Conservation (phyloP, 805 yeast genomes). For the Saccharomycopsis capsularis region DNA sequence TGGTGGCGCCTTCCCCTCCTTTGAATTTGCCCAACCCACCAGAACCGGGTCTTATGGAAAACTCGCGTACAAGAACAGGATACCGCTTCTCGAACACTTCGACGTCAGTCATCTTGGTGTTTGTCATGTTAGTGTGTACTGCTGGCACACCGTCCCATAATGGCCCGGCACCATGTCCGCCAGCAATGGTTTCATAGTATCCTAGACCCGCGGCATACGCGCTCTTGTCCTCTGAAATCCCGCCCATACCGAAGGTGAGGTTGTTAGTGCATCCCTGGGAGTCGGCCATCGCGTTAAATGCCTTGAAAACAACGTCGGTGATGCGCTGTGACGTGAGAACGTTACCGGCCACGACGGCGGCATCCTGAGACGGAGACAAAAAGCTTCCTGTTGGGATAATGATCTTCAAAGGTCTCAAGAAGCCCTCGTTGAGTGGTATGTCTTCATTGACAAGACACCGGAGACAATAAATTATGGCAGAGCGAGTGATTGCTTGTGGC, state of each 20-base stretch:
- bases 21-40: slow-evolving; percentile 70
- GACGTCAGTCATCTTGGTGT: slow-evolving; percentile 86
- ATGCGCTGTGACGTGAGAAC: slow-evolving; percentile 93
- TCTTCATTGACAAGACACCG: slow-evolving; percentile 79
- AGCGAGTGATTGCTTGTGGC: slow-evolving; percentile 81
- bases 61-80: slow-evolving; percentile 72
- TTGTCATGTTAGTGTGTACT: slow-evolving; percentile 93
- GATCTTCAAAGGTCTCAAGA: slow-evolving; percentile 71
- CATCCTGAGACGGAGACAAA: slow-evolving; percentile 70
- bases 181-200: slow-evolving; percentile 90
- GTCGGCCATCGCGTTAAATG: slow-evolving; percentile 86
- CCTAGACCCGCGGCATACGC: slow-evolving; percentile 65
- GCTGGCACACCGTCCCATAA: slow-evolving; percentile 82
- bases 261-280: slow-evolving; percentile 96
- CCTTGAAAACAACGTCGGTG: slow-evolving; percentile 80
- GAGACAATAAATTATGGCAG: slow-evolving; percentile 83
- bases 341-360: slow-evolving; percentile 94
- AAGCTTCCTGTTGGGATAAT: slow-evolving; percentile 55
- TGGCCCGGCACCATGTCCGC: slow-evolving; percentile 91
- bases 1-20: slow-evolving; percentile 83
- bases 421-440: slow-evolving; percentile 92
- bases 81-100: slow-evolving; percentile 85
- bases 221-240: slow-evolving; percentile 43
- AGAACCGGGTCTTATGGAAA: slow-evolving; percentile 59
- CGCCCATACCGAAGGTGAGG: slow-evolving; percentile 79